phyloP scores from a whole-genome alignment of 2,329 filamentous ascomycete species.

The Ambrosiella cleistominuta region DNA sequence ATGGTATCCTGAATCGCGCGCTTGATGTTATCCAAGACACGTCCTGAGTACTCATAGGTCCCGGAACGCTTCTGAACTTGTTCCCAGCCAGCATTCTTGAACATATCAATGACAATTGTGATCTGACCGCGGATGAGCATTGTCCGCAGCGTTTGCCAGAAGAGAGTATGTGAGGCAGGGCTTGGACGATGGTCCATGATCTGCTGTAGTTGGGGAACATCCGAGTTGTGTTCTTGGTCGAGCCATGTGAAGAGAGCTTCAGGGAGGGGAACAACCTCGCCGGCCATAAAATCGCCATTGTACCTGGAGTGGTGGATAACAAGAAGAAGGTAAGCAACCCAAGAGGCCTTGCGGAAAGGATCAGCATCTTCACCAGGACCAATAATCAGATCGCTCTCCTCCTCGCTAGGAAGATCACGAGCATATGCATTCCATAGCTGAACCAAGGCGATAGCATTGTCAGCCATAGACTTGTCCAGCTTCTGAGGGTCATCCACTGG shows the following conservation, averaged over 20 bases:
- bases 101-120: conserved; percentile 43
- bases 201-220: conserved; percentile 46
- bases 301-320: conserved; percentile 54
- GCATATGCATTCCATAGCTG: conserved; percentile 39
- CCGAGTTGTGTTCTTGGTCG: conserved; percentile 54
- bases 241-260: conserved; percentile 74
- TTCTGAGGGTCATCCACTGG: conserved; percentile 36
- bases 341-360: conserved; percentile 58
- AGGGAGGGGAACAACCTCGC: conserved; percentile 42
- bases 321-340: conserved; percentile 60
- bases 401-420: conserved; percentile 29
- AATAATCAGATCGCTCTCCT: conserved; percentile 42
- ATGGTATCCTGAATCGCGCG: conserved; percentile 52
- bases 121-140: conserved; percentile 62
- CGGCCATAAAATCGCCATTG: conserved; percentile 21
- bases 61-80: conserved; percentile 52
- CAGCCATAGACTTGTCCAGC: conserved; percentile 38
- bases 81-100: conserved; percentile 63
- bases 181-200: conserved; percentile 49
- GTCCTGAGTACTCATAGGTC: conserved; percentile 52
- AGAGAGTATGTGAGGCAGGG: conserved; percentile 57
- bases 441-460: conserved; percentile 33
- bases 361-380: conserved; percentile 45
- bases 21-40: conserved; percentile 62
- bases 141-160: conserved; percentile 72